These are phyloP conservation scores for Telfairia occidentalis DNA, from an alignment of 331 rosid genomes.

Conservation along the genomic window DNA sequence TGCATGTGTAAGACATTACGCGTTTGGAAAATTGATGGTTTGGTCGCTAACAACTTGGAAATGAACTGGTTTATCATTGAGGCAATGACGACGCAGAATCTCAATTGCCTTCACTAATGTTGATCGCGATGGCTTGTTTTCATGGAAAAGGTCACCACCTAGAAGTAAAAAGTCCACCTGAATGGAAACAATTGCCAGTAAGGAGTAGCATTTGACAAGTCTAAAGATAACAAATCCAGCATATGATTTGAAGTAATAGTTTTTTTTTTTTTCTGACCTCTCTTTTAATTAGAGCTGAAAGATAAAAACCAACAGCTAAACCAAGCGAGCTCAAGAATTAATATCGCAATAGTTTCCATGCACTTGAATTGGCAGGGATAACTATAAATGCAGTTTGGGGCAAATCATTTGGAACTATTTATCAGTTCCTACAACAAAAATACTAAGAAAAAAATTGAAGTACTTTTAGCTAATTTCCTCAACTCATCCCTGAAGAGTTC, in stretches of 20 bases:
- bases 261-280: neutral
- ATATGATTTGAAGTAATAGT: neutral
- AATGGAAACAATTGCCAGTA: constrained; percentile 6
- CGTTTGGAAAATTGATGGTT: constrained; percentile 67
- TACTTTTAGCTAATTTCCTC: neutral
- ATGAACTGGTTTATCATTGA: constrained; percentile 67
- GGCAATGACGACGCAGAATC: constrained; percentile 85
- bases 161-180: constrained; percentile 85
- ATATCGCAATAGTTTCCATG: neutral
- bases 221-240: neutral
- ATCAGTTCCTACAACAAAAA: neutral
- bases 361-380: neutral
- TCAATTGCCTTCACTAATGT: constrained; percentile 80
- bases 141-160: constrained; percentile 96
- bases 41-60: constrained; percentile 98
- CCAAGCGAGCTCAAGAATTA: neutral
- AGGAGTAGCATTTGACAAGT: neutral
- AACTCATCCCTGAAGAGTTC: neutral
- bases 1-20: constrained; percentile 23
- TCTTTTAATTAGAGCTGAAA: neutral
- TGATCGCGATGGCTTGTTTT: constrained; percentile 85
- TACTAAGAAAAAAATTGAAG: neutral
- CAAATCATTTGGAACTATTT: neutral
- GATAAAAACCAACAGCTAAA: neutral
- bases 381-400: neutral